A percentile compares a stretch with the other conserved stretches of the same genome.
phyloP scores from a whole-genome alignment of 163 green algal genomes.

The Chloromonas sp. region DNA sequence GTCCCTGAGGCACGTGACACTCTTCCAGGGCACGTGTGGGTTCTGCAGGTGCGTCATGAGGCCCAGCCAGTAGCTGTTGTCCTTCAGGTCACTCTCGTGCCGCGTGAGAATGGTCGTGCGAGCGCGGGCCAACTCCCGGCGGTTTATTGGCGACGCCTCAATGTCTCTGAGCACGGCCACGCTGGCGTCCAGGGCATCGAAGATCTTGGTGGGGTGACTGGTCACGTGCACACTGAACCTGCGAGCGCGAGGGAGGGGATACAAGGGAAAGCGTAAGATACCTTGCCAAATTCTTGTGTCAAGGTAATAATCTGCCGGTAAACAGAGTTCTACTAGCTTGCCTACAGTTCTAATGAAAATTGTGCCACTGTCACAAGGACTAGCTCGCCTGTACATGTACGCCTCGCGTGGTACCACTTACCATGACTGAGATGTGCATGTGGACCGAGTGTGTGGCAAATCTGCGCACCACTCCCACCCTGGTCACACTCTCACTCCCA shows the following conservation, averaged over 20 bases:
- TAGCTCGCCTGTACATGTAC: too few species aligned
- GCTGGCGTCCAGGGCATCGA: constrained; percentile 80
- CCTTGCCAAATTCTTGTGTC: not conserved
- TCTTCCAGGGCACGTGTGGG: constrained; percentile 73
- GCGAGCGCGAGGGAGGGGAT: not conserved
- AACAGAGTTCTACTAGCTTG: too few species aligned
- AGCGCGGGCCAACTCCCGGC: constrained; percentile 30
- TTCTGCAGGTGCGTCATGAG: constrained; percentile 89
- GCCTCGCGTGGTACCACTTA: too few species aligned
- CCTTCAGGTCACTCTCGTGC: constrained; percentile 95
- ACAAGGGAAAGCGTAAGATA: not conserved
- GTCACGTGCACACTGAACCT: constrained; percentile 76
- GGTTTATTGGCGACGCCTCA: constrained; percentile 19
- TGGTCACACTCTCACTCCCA: too few species aligned
- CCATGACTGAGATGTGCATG: too few species aligned
- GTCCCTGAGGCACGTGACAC: constrained; percentile 76
- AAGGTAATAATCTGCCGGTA: too few species aligned
- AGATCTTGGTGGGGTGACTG: constrained; percentile 89
- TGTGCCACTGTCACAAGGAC: not conserved
- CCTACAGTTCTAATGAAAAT: not conserved
- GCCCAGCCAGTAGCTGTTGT: constrained; percentile 88
- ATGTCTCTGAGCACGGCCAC: constrained; percentile 76
- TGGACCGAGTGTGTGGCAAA: too few species aligned
- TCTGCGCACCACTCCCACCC: too few species aligned
- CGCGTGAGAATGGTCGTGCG: constrained; percentile 81